Conservation (phyloP, 176 grass and related monocot genomes). For the Pontederia paniculata region DNA sequence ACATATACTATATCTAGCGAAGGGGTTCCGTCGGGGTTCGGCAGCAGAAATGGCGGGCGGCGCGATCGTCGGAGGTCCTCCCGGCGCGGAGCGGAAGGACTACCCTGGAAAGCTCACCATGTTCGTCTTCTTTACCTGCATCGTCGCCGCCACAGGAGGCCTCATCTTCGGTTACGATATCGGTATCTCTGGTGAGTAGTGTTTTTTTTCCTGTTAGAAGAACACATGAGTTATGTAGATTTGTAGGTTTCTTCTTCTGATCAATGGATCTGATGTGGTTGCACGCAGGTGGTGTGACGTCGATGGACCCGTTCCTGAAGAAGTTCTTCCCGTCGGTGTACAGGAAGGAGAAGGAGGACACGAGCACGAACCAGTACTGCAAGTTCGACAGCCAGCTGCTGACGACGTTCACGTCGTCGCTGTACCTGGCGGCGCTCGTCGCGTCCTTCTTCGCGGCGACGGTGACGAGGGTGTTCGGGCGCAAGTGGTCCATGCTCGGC, state of each 20-base stretch:
- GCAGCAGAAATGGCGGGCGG: background rate
- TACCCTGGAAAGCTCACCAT: background rate
- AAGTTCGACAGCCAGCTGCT: constrained; percentile 70
- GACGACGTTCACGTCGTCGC: constrained; percentile 71
- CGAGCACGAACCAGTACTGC: constrained; percentile 67
- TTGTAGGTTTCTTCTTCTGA: background rate
- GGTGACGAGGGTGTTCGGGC: constrained; percentile 51
- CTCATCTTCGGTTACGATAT: constrained; percentile 1
- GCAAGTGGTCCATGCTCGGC: constrained; percentile 91
- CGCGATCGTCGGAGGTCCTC: background rate
- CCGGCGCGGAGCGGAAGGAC: background rate
- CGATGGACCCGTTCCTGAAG: constrained; percentile 65
- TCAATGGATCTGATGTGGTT: background rate
- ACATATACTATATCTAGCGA: no score
- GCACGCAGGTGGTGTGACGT: constrained; percentile 42
- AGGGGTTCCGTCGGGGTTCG: background rate
- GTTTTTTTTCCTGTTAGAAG: background rate
- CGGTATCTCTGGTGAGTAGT: background rate
- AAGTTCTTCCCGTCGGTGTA: constrained; percentile 75
- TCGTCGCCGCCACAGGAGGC: background rate
- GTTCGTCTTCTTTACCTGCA: background rate
- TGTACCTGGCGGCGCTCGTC: constrained; percentile 46
- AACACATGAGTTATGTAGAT: no score
- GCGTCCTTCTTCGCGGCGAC: constrained; percentile 53
- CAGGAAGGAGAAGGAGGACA: constrained; percentile 29